phyloP scores from a whole-genome alignment of 2,329 filamentous ascomycete species.

The Colletotrichum phormii region DNA sequence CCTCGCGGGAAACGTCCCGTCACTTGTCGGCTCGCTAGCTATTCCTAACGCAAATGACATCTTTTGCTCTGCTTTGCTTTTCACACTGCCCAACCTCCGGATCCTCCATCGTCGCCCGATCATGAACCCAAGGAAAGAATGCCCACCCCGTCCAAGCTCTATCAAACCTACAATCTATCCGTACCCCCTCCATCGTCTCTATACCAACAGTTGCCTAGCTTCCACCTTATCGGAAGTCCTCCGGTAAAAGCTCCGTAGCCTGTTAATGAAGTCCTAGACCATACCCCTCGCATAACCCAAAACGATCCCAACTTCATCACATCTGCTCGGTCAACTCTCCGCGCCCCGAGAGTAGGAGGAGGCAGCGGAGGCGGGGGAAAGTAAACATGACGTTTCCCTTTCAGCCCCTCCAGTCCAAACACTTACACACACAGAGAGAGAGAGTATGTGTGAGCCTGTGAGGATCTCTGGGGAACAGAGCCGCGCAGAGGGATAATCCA shows the following conservation, averaged over 20 bases:
- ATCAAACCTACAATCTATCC: not conserved
- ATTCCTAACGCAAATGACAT: not conserved
- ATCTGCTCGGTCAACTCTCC: not conserved
- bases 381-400: not conserved
- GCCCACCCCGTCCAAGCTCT: not conserved
- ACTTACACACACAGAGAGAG: too few relatives aligned
- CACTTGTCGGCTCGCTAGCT: not conserved
- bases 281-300: slow-evolving; percentile 19
- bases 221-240: slow-evolving; percentile 13
- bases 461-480: too few relatives aligned
- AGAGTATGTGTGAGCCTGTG: too few relatives aligned
- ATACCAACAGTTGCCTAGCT: not conserved
- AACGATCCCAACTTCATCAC: slow-evolving; percentile 17
- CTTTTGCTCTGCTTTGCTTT: not conserved
- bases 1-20: not conserved
- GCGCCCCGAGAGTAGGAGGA: not conserved
- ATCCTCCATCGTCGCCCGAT: slow-evolving; percentile 6
- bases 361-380: not conserved
- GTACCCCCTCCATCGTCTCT: not conserved
- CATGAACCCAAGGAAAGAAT: not conserved
- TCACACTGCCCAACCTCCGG: not conserved
- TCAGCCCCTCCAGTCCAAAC: not conserved
- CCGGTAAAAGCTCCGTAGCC: not conserved
- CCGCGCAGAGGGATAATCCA: not conserved
- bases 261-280: slow-evolving; percentile 15